These are phyloP conservation scores for Crataegus laevigata DNA, from an alignment of 306 rosid species.

Conservation along the genomic window DNA sequence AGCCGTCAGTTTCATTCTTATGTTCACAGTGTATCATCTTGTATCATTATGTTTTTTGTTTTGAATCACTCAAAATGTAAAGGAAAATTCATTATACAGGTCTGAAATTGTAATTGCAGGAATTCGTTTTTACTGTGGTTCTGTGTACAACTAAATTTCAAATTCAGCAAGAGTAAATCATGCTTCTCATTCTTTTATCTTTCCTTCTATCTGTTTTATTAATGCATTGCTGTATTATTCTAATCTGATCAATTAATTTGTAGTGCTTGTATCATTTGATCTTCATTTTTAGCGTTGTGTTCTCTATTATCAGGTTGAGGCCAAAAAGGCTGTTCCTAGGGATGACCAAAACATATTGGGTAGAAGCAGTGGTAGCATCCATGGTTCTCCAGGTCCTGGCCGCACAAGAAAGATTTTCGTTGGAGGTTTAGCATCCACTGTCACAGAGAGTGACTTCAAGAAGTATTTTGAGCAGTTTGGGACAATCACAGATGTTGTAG, in stretches of 20 bases:
- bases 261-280: neutral
- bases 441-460: conserved; percentile 81
- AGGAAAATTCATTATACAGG: conserved; percentile 3
- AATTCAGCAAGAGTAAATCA: conserved; percentile 11
- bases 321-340: conserved; percentile 90
- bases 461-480: conserved; percentile 88
- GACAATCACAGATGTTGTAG: conserved; percentile 89
- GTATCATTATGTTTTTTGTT: conserved; percentile 14
- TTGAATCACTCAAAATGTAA: conserved; percentile 9
- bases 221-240: conserved; percentile 6
- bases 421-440: conserved; percentile 86
- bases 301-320: conserved; percentile 72
- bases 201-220: neutral
- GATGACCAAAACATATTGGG: conserved; percentile 69
- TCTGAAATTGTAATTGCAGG: conserved; percentile 18
- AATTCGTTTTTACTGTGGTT: conserved; percentile 11
- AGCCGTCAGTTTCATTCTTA: neutral
- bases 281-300: conserved; percentile 1
- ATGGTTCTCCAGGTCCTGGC: conserved; percentile 84
- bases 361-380: conserved; percentile 67
- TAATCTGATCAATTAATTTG: conserved; percentile 1
- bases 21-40: neutral
- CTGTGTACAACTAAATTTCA: conserved; percentile 8
- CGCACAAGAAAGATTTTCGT: conserved; percentile 91
- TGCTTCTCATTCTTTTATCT: neutral